Evolutionary conservation across 768 basidiomycete species (phyloP), one percentile per base, ranked within the genome.

Genomic region (Phanerochaete sordida): DNA sequence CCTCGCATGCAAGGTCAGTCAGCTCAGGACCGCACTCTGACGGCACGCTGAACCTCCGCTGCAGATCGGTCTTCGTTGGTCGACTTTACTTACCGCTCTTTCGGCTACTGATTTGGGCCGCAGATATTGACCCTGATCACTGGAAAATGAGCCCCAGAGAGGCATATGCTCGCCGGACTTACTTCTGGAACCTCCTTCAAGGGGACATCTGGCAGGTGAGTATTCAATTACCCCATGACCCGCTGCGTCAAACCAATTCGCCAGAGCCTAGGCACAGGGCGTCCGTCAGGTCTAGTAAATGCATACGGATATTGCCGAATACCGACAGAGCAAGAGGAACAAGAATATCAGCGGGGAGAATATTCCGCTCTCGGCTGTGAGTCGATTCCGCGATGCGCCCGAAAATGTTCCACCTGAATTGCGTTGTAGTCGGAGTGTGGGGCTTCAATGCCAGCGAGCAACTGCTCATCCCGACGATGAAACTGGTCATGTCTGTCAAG

Each of bases 241-340:
- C n/a, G n/a, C n/a, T n/a, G n/a, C n/a, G n/a, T n/a, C n/a, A n/a
- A n/a, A n/a, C n/a, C n/a, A 4, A 43, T 43, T 19, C 19, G 12
- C 1, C 68, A 90, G 88, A 82, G 86, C 63, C 74, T 90, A 9
- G 80, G 80, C 56, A 86, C 83, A 0, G 88, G 88, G 19, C 79
- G 88, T 37, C 88, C 88, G 0, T 87, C 88, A 0, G 79, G 83
- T 1, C 83, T 89, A 58, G 81, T 80, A 2, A 74, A 82, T 2
- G 76, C 81, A 1, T 87, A 84, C 59, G 74, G 85, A 43, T 84
- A 88, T 69, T 88, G 86, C 66, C 74, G 73, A 43, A 82, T 77
- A 61, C 88, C 87, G 1, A 73, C 77, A 23, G 69, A 72, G 21
- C 73, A 76, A 44, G 83, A 84, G 33, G 81, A 84, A 65, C 63